Conservation (phyloP, 768 basidiomycete genomes). For the Trametes maxima region DNA sequence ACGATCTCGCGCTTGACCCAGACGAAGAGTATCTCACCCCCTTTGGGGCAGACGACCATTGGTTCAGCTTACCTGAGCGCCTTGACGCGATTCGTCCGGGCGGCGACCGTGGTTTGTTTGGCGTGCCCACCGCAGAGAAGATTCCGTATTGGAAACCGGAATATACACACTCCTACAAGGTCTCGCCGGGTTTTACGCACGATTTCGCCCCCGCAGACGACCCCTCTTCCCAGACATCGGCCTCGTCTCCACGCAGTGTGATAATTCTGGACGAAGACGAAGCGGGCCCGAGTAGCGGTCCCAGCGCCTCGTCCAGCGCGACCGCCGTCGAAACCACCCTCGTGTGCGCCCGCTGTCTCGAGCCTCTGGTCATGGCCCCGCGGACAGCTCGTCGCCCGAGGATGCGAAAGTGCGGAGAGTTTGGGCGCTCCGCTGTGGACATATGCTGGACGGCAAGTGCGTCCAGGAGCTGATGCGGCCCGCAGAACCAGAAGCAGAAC, state of each 20-base stretch:
- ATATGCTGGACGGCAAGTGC: slow-evolving; percentile 80
- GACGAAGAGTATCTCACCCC: slow-evolving; percentile 3
- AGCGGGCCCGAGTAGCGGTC: slow-evolving; percentile 16
- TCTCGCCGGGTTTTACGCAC: slow-evolving; percentile 66
- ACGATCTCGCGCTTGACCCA: not conserved
- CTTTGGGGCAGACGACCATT: slow-evolving; percentile 14
- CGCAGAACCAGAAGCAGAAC: not conserved
- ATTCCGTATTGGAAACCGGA: slow-evolving; percentile 21
- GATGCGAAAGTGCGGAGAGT: slow-evolving; percentile 52
- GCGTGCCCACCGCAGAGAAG: slow-evolving; percentile 2
- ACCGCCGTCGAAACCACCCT: slow-evolving; percentile 48
- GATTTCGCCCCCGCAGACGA: slow-evolving; percentile 53
- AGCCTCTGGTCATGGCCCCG: slow-evolving; percentile 59
- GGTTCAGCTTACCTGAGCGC: slow-evolving; percentile 14
- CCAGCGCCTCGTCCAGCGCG: slow-evolving; percentile 30
- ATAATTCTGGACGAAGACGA: slow-evolving; percentile 52
- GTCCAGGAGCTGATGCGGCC: slow-evolving; percentile 59
- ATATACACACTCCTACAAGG: slow-evolving; percentile 60
- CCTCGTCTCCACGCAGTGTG: slow-evolving; percentile 40
- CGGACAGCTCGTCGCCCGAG: slow-evolving; percentile 34
- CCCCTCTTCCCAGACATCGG: slow-evolving; percentile 30
- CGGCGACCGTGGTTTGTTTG: not conserved
- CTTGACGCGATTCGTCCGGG: not conserved
- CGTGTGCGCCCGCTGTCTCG: slow-evolving; percentile 68
- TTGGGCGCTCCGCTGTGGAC: slow-evolving; percentile 78